These are phyloP conservation scores for Saitozyma sp. DNA, from an alignment of 768 basidiomycete species.

Conservation along the genomic window DNA sequence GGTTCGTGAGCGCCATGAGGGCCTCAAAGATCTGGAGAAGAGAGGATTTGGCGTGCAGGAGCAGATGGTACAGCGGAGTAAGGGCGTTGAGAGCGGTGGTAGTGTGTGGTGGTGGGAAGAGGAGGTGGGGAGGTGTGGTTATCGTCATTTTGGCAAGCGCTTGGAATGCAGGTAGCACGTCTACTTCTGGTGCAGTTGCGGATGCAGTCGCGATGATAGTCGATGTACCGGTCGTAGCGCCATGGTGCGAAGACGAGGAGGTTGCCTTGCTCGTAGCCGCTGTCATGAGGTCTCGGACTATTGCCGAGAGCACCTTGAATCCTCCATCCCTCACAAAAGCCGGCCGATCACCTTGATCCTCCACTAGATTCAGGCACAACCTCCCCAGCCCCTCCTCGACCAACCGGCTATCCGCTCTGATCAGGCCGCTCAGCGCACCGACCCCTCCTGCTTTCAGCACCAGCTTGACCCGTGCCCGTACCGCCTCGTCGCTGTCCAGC, in stretches of 20 bases:
- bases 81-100: constrained; percentile 74
- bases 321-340: constrained; percentile 76
- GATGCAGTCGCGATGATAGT: not conserved
- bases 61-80: constrained; percentile 71
- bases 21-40: constrained; percentile 87
- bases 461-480: constrained; percentile 63
- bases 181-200: constrained; percentile 5
- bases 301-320: constrained; percentile 59
- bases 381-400: constrained; percentile 64
- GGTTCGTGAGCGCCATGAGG: constrained; percentile 93
- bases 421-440: constrained; percentile 63
- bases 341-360: constrained; percentile 75
- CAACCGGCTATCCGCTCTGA: constrained; percentile 65
- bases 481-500: constrained; percentile 68
- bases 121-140: constrained; percentile 82
- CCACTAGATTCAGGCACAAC: constrained; percentile 68
- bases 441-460: constrained; percentile 67
- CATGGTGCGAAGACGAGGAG: not conserved
- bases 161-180: constrained; percentile 63
- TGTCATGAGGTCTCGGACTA: constrained; percentile 51
- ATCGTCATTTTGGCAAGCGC: constrained; percentile 91
- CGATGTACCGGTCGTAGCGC: not conserved
- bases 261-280: not conserved
- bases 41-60: constrained; percentile 67
- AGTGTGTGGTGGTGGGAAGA: constrained; percentile 81